These are phyloP conservation scores for Globomyces sp. DNA, from an alignment of 371 early-diverging fungal species.

Conservation along the genomic window DNA sequence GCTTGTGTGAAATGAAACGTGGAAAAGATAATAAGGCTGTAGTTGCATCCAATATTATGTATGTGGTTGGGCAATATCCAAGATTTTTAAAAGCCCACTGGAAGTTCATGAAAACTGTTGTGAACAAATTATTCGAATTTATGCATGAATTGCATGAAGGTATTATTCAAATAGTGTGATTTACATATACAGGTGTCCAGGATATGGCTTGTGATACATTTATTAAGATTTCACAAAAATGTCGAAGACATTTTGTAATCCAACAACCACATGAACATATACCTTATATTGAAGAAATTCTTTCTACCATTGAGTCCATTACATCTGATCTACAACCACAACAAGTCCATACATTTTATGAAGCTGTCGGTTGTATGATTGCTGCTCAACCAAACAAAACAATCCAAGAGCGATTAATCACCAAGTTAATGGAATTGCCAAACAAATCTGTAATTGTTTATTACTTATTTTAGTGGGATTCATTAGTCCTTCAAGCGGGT, in stretches of 20 bases:
- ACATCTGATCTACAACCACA: conserved; percentile 86
- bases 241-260: conserved; percentile 90
- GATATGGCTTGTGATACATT: conserved; percentile 99
- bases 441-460: conserved; percentile 64
- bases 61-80: conserved; percentile 98
- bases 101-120: conserved; percentile 99
- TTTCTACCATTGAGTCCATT: conserved; percentile 70
- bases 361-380: conserved; percentile 95
- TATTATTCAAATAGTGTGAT: conserved; percentile 6
- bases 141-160: conserved; percentile 99
- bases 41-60: conserved; percentile 99
- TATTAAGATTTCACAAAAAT: conserved; percentile 97
- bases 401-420: conserved; percentile 77
- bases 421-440: conserved; percentile 82
- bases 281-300: conserved; percentile 95
- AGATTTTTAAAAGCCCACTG: conserved; percentile 98
- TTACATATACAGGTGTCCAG: conserved; percentile 76
- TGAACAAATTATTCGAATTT: conserved; percentile 99
- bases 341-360: conserved; percentile 95
- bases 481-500: conserved; percentile 69
- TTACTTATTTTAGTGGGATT: conserved; percentile 67
- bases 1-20: conserved; percentile 89
- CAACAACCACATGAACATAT: conserved; percentile 80
- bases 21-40: conserved; percentile 99
- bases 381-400: conserved; percentile 74